Base-by-base conservation (phyloP, 345 rosid genomes). In the Hevea brasiliensis region DNA sequence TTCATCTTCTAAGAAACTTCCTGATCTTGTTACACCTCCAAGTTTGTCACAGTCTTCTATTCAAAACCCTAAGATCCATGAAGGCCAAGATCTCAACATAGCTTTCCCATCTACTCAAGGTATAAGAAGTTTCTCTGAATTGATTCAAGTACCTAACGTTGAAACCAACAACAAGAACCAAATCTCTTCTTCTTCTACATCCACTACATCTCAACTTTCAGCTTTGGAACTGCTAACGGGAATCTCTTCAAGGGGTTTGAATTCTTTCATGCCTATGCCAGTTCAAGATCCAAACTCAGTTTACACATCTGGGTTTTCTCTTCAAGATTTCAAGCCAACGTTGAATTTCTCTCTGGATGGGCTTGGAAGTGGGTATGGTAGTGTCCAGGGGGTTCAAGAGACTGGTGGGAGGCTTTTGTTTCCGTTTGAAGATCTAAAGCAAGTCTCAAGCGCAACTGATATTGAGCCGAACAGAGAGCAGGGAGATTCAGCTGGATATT, bases 341-440 rank as follows among this genome's bases (percentile, higher is more conserved):
- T 81, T 95, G 77, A 87, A 82, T 79, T 95, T 95, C 84, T 81
- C 94, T 6, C 73, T 95, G 8, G 99, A 95, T 82, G 94, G 89
- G 70, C 77, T 88, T 73, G 90, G 88, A 11, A 85, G 59, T 70
- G 87, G 86, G 20, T 84, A 84, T 65, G 92, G 86, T 68, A 80
- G 78, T 62, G 82, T 83, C 65, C 86, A 78, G 21, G 79, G 79
- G 35, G 87, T 83, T 70, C 85, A 80, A 42, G 87, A 83, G 62
- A 77, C 75, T 15, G n/a, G 74, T 72, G 92, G 97, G 77, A 84
- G 91, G 75, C 85, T 88, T 37, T 76, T 91, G 86, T 90, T 95
- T 79, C 97, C 99, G 12, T 95, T 93, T 81, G 99, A 93, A 71
- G 97, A 95, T 79, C 78, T 95, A 84, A 95, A 91, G 77, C 94